Evolutionary conservation across 1,284 basidiomycete genomes (phyloP), one percentile per base, ranked within the genome.

Genomic region (Cutaneotrichosporon arboriforme): DNA sequence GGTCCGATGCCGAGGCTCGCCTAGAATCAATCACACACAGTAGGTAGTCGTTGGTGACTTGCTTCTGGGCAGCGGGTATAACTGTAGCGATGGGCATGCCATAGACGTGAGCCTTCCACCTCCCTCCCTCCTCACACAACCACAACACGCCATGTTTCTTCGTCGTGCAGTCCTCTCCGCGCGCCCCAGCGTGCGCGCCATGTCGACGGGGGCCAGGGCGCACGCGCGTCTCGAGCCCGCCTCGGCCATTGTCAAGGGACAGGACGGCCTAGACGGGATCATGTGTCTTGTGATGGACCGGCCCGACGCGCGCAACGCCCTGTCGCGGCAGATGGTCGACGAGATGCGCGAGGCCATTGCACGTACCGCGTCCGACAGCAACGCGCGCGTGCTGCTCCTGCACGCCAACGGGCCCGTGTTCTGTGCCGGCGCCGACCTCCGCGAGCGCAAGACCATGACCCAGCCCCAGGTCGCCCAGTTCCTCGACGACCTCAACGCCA

Each of bases 341-440:
- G 83, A 90, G 79, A 74, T 90, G 55, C 79, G 80, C 59, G 81
- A 84, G 64, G 83, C 84, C 61, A 71, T 91, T 46, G 82, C 87
- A 56, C 77, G 73, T n/a, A 81, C 85, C 46, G 80, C 49, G 54
- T 58, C 49, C 40, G 49, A 35, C 42, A 47, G 26, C 52, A 87
- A 86, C 49, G 78, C 86, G 23, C 85, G 90, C 52, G 82, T 87
- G 0, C 79, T 94, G 57, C 83, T 96, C 52, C 68, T 94, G 15
- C 82, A 85, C 51, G 90, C 90, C 2, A 81, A 85, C 0, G 81
- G 82, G 0, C 65, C 79, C 12, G 81, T 87, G 3, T 96, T 94
- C 76, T 97, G 92, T 70, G 87, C 92, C 17, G 92, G 93, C 7
- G 92, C 92, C 10, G 92, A 97, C 73, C 82, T 97, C 46, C 80